Evolutionary conservation across 225 moss, liverwort and hornwort genomes (phyloP).

Genomic region (Bryum argenteum): DNA sequence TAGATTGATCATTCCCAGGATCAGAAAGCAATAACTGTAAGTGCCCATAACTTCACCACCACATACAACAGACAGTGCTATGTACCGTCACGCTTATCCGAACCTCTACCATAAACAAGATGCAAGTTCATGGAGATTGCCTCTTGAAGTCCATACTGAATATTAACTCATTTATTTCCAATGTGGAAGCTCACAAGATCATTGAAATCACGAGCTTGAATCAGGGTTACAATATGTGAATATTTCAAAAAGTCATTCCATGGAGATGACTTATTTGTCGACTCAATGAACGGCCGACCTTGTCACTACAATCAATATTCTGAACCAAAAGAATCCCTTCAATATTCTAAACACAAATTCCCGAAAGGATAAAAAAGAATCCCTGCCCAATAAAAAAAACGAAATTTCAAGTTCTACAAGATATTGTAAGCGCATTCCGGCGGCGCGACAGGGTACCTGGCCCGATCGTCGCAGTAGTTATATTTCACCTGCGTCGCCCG

Average conservation of each 20-base stretch:
- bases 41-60: no score
- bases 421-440: slow-evolving; percentile 39
- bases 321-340: not conserved
- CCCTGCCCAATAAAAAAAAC: not conserved
- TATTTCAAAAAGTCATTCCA: no score
- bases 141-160: not conserved
- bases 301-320: no score
- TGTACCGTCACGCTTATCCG: no score
- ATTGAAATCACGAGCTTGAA: not conserved
- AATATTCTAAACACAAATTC: no score
- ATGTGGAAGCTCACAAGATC: not conserved
- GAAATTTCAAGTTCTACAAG: slow-evolving; percentile 15
- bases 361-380: not conserved
- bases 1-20: no score
- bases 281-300: no score
- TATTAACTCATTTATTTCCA: not conserved
- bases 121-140: no score
- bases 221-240: not conserved
- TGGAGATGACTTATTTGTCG: no score
- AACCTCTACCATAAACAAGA: no score
- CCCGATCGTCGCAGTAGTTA: slow-evolving; percentile 66
- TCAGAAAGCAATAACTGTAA: no score
- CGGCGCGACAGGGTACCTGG: slow-evolving; percentile 30
- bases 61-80: no score
- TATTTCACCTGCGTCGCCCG: slow-evolving; percentile 57